phyloP scores from a whole-genome alignment of 257 asterid species.

The Primulina tabacum region DNA sequence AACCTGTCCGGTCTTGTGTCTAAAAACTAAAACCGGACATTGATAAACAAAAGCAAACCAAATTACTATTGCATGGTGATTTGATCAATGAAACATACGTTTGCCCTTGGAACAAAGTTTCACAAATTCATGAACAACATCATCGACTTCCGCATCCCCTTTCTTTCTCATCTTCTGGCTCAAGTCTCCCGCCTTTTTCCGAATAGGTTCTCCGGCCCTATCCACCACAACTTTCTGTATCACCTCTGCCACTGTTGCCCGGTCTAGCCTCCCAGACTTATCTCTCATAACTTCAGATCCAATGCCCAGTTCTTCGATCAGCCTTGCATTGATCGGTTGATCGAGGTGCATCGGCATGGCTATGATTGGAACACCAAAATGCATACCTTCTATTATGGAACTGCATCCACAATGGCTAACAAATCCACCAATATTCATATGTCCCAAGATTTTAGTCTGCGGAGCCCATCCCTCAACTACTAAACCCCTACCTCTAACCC shows the following conservation, averaged over 20 bases:
- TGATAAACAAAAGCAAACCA: neutral
- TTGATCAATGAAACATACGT: neutral
- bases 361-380: conserved; percentile 46
- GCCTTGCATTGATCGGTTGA: conserved; percentile 42
- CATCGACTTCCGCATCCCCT: conserved; percentile 44
- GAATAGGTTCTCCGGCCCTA: conserved; percentile 22
- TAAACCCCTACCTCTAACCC: conserved; percentile 32
- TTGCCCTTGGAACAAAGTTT: conserved; percentile 20
- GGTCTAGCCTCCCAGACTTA: conserved; percentile 25
- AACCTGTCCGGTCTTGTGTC: neutral
- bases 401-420: conserved; percentile 54
- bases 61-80: neutral
- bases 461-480: conserved; percentile 52
- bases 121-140: conserved; percentile 32
- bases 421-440: conserved; percentile 40
- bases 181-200: conserved; percentile 25
- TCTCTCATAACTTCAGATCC: conserved; percentile 37
- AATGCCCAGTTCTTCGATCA: conserved; percentile 24
- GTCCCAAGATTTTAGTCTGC: conserved; percentile 36
- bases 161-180: conserved; percentile 31
- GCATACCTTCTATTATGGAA: conserved; percentile 44
- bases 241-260: conserved; percentile 26
- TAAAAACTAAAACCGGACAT: neutral
- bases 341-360: conserved; percentile 51
- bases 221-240: conserved; percentile 30